A percentile compares a stretch with the other conserved stretches of the same genome.
Conservation (phyloP, 2,329 filamentous ascomycete species). For the Fusarium lateritium region DNA sequence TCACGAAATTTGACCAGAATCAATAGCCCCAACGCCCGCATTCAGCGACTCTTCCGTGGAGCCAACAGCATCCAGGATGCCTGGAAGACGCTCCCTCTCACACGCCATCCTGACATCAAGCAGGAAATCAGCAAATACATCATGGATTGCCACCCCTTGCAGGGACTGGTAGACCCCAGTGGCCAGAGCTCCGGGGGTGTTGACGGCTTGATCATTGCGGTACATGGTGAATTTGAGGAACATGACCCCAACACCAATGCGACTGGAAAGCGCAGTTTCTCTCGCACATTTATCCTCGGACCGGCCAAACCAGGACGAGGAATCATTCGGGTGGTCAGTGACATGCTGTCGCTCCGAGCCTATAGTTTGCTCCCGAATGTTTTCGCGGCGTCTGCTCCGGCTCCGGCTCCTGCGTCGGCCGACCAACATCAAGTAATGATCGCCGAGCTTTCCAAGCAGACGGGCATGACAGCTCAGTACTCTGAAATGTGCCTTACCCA, state of each 20-base stretch:
- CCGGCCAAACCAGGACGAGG: constrained; percentile 77
- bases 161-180: constrained; percentile 78
- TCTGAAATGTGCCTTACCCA: constrained; percentile 85
- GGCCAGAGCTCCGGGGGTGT: constrained; percentile 76
- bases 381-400: constrained; percentile 51
- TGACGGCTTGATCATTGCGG: constrained; percentile 81
- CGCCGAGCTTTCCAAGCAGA: constrained; percentile 81
- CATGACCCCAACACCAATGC: constrained; percentile 69
- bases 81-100: constrained; percentile 80
- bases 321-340: constrained; percentile 81
- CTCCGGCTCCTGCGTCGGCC: constrained; percentile 43
- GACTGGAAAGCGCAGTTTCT: constrained; percentile 81
- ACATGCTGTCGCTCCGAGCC: constrained; percentile 81
- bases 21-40: constrained; percentile 70
- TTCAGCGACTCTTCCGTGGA: constrained; percentile 77
- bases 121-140: constrained; percentile 80
- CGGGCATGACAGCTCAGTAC: constrained; percentile 84
- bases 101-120: constrained; percentile 80
- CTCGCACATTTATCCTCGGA: constrained; percentile 83
- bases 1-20: constrained; percentile 85
- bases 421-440: constrained; percentile 78
- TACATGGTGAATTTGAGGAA: constrained; percentile 91
- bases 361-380: constrained; percentile 68
- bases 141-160: constrained; percentile 84
- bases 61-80: constrained; percentile 74